Evolutionary conservation across 495 filamentous ascomycete species (phyloP).

Genomic region (Neurospora sp.): DNA sequence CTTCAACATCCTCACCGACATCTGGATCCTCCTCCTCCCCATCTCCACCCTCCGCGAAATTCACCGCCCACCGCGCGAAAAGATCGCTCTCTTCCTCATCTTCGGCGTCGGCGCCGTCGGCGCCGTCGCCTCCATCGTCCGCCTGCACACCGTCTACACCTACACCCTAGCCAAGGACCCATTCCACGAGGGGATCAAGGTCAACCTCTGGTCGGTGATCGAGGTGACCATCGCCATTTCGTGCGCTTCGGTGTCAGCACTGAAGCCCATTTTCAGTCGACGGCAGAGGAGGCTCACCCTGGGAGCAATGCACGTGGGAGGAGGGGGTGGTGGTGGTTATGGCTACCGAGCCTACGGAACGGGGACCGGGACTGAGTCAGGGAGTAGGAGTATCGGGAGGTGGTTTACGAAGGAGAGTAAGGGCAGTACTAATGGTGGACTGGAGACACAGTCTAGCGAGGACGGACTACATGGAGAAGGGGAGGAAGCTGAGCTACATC

Average conservation of each 20-base stretch:
- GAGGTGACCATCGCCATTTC: constrained; percentile 42
- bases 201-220: constrained; percentile 37
- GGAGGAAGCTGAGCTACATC: neutral
- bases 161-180: constrained; percentile 25
- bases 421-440: neutral
- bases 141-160: constrained; percentile 31
- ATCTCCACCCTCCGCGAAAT: constrained; percentile 33
- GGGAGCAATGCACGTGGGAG: neutral
- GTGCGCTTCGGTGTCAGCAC: constrained; percentile 37
- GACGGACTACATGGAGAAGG: neutral
- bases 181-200: constrained; percentile 21
- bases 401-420: neutral
- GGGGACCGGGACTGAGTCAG: neutral
- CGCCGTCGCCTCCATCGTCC: constrained; percentile 31
- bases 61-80: constrained; percentile 34
- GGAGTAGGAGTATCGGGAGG: neutral
- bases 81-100: constrained; percentile 35
- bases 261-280: constrained; percentile 29
- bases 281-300: constrained; percentile 6
- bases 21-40: constrained; percentile 42
- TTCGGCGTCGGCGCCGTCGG: constrained; percentile 41
- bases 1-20: constrained; percentile 42
- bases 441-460: neutral
- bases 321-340: neutral
- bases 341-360: neutral